Conservation (phyloP, 176 grass and related monocot species). For the Saccharum officinarum region DNA sequence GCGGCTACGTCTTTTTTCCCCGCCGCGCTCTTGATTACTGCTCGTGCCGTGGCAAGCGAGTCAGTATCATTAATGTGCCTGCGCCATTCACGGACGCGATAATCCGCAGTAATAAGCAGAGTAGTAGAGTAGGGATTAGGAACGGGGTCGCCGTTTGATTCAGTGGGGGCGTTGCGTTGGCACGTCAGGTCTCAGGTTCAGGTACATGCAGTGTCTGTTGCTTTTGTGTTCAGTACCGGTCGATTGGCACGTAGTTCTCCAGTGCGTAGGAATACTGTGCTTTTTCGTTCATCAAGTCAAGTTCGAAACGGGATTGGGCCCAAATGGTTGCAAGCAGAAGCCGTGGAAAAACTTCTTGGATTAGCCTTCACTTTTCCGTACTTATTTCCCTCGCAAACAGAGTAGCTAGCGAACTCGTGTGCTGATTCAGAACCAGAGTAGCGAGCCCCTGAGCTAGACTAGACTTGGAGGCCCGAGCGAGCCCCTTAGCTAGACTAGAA, state of each 20-base stretch:
- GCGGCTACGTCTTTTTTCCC: neutral
- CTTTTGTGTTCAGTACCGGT: neutral
- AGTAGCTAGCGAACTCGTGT: neutral
- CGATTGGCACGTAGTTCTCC: neutral
- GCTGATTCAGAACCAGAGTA: neutral
- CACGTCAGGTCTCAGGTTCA: neutral
- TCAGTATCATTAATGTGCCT: constrained; percentile 24
- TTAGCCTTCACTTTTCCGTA: neutral
- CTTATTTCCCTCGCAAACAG: neutral
- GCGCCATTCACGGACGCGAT: neutral
- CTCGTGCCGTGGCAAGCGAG: neutral
- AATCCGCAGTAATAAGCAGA: neutral
- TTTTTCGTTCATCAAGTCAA: neutral
- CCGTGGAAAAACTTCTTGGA: neutral
- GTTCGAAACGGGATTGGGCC: neutral
- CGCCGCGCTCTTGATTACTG: neutral
- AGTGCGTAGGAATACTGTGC: neutral
- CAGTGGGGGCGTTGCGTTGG: neutral
- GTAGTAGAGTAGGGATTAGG: neutral
- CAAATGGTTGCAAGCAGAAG: too few relatives aligned
- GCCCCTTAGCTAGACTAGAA: too few relatives aligned
- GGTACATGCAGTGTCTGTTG: neutral
- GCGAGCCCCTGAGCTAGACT: constrained; percentile 13
- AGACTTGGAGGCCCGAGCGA: too few relatives aligned
- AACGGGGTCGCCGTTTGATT: neutral